A percentile compares a stretch with the other conserved stretches of the same genome.
Conservation (phyloP, 2,329 filamentous ascomycete species). For the Capronia coronata region DNA sequence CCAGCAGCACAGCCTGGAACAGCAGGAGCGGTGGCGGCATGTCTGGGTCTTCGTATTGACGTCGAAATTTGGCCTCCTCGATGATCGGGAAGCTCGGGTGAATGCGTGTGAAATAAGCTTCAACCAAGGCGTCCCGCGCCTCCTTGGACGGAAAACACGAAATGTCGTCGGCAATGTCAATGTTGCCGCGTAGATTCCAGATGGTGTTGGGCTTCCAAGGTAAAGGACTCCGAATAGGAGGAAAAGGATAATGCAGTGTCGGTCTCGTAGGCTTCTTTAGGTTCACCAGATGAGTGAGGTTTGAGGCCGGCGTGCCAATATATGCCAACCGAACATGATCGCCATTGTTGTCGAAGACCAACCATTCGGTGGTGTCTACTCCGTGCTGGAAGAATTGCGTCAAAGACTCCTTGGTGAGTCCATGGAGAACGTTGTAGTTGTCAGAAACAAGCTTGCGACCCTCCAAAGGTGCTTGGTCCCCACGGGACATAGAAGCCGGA, state of each 20-base stretch:
- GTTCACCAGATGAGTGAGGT: neutral
- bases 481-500: too few relatives aligned
- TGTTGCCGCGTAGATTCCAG: too few relatives aligned
- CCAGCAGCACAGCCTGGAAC: conserved; percentile 47
- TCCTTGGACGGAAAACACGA: neutral
- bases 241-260: neutral
- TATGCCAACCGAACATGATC: neutral
- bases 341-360: neutral
- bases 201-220: neutral
- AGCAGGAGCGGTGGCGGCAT: conserved; percentile 45
- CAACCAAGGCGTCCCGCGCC: conserved; percentile 39
- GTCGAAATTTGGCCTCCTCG: conserved; percentile 48
- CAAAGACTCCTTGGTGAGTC: too few relatives aligned
- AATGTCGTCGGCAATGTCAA: neutral
- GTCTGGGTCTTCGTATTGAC: conserved; percentile 42
- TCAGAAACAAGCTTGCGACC: too few relatives aligned
- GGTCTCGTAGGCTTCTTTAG: neutral
- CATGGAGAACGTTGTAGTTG: too few relatives aligned
- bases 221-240: neutral
- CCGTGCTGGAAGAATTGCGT: conserved; percentile 2
- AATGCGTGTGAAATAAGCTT: conserved; percentile 47
- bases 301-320: conserved; percentile 1
- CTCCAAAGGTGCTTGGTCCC: too few relatives aligned
- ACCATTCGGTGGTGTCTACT: conserved; percentile 1
- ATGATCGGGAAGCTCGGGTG: conserved; percentile 50